These are phyloP conservation scores for Mycocalia duriaeana DNA, from an alignment of 1,284 basidiomycete genomes.

Conservation along the genomic window DNA sequence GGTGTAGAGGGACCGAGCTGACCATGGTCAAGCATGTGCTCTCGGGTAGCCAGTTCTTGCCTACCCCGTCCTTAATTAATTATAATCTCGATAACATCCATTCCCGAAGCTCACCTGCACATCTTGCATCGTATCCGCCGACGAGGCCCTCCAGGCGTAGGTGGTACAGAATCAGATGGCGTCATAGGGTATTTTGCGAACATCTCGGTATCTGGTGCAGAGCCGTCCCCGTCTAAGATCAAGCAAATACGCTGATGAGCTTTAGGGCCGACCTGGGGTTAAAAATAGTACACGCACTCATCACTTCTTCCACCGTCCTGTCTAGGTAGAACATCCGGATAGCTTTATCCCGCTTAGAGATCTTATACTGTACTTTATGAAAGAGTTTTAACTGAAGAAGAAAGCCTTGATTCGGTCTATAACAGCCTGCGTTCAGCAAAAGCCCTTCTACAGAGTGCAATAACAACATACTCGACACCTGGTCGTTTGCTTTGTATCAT, in stretches of 20 bases:
- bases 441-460: neutral
- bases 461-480: constrained; percentile 54
- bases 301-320: constrained; percentile 64
- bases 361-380: constrained; percentile 63
- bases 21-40: constrained; percentile 90
- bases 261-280: neutral
- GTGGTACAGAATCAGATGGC: constrained; percentile 56
- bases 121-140: constrained; percentile 84
- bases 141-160: constrained; percentile 51
- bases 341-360: constrained; percentile 63
- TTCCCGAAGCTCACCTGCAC: constrained; percentile 80
- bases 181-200: constrained; percentile 71
- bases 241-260: constrained; percentile 4
- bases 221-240: constrained; percentile 67
- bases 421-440: neutral
- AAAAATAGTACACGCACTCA: constrained; percentile 52
- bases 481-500: constrained; percentile 64
- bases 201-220: constrained; percentile 58
- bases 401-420: constrained; percentile 78
- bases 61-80: too few relatives aligned
- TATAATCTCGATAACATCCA: too few relatives aligned
- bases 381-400: constrained; percentile 75
- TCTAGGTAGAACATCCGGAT: constrained; percentile 81
- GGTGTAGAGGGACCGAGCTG: constrained; percentile 67
- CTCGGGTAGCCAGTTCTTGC: constrained; percentile 80